Base-by-base conservation (phyloP, 2,329 filamentous ascomycete genomes). In the Phoma sp. region DNA sequence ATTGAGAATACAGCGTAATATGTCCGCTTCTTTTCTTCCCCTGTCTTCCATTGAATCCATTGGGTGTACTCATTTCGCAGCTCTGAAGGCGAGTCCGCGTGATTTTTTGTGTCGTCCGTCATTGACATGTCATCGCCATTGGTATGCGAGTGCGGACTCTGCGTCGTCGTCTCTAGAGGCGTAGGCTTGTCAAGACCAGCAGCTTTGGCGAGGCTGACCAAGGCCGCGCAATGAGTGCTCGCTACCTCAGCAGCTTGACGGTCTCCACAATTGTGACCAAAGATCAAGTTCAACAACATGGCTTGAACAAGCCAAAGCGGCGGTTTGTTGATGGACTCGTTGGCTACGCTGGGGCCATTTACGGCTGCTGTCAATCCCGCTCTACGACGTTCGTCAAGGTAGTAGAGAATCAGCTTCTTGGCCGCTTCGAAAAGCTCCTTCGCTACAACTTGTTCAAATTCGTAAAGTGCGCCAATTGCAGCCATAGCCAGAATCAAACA, bases 251-350 rank as follows among this genome's bases (percentile, higher is more conserved):
- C 91, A 22, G 91, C 89, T 48, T 87, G 88, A 77, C 96, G 93
- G 72, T 98, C 93, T 33, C 90, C 91, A 71, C 92, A 96, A 63
- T 96, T 96, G 74, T 97, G 91, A 11, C 93, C 93, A 71, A 96
- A 98, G 13, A 97, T 90, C 33, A 98, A 90, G 70, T 96, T 98
- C 45, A 99, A 82, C 7, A 98, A 80, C 93, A 98, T 98, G 0
- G 93, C 91, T 75, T 98, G 95, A 13, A 98, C 92, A 24, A 99
- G 82, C 93, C 93, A 98, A 36, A 97, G 82, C 0, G 93, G 93
- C 2, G 93, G 86, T 49, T 85, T 93, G 35, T 86, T 83, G 13
- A 86, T 82, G 44, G 82, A 82, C 54, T 91, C 88, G 37, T 74
- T 73, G 6, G 70, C 66, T 39, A 81, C 78, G 55, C 75, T 79